Base-by-base conservation (phyloP, 805 yeast genomes). In the Starmerella roubikii region DNA sequence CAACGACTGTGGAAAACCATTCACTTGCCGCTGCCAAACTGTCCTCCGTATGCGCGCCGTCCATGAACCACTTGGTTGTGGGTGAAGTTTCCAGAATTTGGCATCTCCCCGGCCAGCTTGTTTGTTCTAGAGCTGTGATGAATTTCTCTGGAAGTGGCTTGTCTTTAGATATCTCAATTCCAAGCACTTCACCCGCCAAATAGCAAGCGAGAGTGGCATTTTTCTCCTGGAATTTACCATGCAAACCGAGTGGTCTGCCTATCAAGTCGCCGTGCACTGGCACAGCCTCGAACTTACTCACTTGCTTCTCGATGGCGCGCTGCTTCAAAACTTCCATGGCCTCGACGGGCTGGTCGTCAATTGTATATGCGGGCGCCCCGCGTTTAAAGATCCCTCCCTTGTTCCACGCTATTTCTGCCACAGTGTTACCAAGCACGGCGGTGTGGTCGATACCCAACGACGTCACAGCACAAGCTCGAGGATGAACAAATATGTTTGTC, bases 31-130 rank as follows among this genome's bases (percentile, higher is more conserved):
- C 93, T 23, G 66, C 66, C 19, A 93, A 71, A 42, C 94, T 81
- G 53, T 91, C 99, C 33, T 69, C 62, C 0, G 98, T 91, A 52
- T 91, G 99, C 0, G 98, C 97, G 16, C 99, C 99, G 60, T 91
- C 99, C 13, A 88, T 60, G 47, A 62, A 76, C 94, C 95, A 91
- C n/a, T 69, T 71, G 15, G 78, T 59, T 13, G 61, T 59, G 20
- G 64, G 63, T 19, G 62, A 67, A 1, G 40, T 40, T 5, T 50
- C 44, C 23, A 83, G 58, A 2, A 74, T 67, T 60, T 93, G 96
- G 51, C 97, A 88, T 50, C 99, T 67, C 1, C 99, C 99, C n/a
- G 91, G 91, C 95, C 97, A 91, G 32, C 66, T 61, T 1, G 54
- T 48, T 3, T 32, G 22, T 20, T 47, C 42, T 4, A 53, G 40